Base-by-base conservation (phyloP, 345 rosid genomes). In the Excoecaria cochinchinensis region DNA sequence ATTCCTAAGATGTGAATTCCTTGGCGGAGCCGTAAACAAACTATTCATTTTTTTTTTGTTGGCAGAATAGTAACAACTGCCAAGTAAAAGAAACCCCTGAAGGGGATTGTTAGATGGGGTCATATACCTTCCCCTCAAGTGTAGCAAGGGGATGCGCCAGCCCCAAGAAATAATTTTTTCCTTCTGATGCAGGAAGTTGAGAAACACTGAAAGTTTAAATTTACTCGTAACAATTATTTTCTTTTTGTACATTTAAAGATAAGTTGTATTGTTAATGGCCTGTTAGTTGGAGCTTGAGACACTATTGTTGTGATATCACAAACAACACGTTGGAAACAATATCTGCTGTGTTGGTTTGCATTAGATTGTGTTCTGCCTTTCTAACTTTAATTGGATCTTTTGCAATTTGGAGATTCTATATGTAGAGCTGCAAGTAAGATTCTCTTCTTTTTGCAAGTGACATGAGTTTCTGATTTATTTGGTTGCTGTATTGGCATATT, bases 401-500 rank as follows among this genome's bases (percentile, higher is more conserved):
- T n/a, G 24, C 42, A 69, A 19, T 65, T 40, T 51, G 36, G 44
- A 15, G 42, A 50, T 42, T 42, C 63, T 19, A 58, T 3, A 55
- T 70, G 74, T 60, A 69, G 60, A 39, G 36, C 40, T 51, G n/a
- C 24, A 52, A 8, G 24, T 69, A 46, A 6, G 17, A 48, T 24
- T 50, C 22, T 50, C 38, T 19, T 63, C n/a, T 55, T 60, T 70
- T 44, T 69, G 21, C 17, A 47, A 40, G 69, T 53, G 19, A 57
- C 53, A 9, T 19, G 7, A 63, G 56, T 11, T 69, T 56, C 56
- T 56, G 24, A 44, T 66, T 79, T 63, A 14, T 6, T 70, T 72
- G 68, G 12, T 58, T 74, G 71, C 61, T 58, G n/a, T 48, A 10
- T 73, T 42, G n/a, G 73, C 39, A 77, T 71, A 15, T 55, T 77